Conservation (phyloP, 225 moss, liverwort and hornwort species). For the Takakia lepidozioides region DNA sequence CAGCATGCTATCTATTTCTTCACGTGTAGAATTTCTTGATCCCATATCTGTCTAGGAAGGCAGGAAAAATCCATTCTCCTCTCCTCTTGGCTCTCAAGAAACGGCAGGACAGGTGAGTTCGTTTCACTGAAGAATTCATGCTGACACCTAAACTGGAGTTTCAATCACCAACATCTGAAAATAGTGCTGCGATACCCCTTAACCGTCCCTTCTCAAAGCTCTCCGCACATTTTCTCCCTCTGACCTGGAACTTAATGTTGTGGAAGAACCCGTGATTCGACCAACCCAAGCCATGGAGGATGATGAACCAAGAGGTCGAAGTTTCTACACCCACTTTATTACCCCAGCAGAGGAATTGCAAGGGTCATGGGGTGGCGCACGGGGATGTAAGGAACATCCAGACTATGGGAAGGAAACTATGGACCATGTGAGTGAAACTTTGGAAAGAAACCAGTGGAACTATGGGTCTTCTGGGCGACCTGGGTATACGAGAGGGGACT, state of each 20-base stretch:
- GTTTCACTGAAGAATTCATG: too few relatives aligned
- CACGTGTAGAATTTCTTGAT: too few relatives aligned
- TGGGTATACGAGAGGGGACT: slow-evolving; percentile 37
- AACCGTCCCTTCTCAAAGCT: slow-evolving; percentile 82
- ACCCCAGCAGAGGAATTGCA: slow-evolving; percentile 30
- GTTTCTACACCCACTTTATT: slow-evolving; percentile 32
- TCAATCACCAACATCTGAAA: too few relatives aligned
- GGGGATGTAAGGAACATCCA: slow-evolving; percentile 28
- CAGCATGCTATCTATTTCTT: too few relatives aligned
- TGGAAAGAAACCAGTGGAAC: slow-evolving; percentile 40
- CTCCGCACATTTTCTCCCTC: slow-evolving; percentile 59
- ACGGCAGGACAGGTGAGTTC: too few relatives aligned
- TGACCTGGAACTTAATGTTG: slow-evolving; percentile 87
- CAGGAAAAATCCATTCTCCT: too few relatives aligned
- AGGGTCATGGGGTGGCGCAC: slow-evolving; percentile 28
- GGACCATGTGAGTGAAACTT: slow-evolving; percentile 17
- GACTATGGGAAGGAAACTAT: slow-evolving; percentile 24
- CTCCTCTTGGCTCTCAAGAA: slow-evolving; percentile 54
- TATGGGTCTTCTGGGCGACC: slow-evolving; percentile 35
- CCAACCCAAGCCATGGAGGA: slow-evolving; percentile 49
- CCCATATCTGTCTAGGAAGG: too few relatives aligned
- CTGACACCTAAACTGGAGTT: too few relatives aligned
- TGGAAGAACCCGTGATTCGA: slow-evolving; percentile 61
- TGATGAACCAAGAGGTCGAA: slow-evolving; percentile 45
- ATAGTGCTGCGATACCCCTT: too few relatives aligned